Conservation (phyloP, 2,329 filamentous ascomycete genomes). For the Colletotrichum graminicola region DNA sequence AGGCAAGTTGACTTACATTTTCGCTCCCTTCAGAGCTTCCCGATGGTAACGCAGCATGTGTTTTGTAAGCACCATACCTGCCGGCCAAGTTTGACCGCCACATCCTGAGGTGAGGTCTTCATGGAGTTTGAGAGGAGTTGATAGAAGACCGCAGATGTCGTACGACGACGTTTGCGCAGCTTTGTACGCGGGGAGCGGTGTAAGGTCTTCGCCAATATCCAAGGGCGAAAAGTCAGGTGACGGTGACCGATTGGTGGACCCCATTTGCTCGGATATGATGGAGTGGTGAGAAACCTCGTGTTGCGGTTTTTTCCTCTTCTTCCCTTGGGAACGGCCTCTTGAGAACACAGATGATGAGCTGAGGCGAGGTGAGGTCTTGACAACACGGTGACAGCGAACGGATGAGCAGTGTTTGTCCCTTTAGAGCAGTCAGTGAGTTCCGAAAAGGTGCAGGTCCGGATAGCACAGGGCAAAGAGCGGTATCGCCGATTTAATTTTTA, state of each 20-base stretch:
- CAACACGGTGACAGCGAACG: constrained; percentile 1
- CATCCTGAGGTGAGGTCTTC: constrained; percentile 91
- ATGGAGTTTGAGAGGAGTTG: constrained; percentile 77
- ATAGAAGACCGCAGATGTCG: constrained; percentile 80
- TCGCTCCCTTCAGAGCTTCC: constrained; percentile 71
- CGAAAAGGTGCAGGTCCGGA: constrained; percentile 8
- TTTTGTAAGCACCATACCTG: constrained; percentile 87
- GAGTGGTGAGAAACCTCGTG: constrained; percentile 39
- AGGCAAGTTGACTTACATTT: constrained; percentile 72
- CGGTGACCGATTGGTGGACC: constrained; percentile 48
- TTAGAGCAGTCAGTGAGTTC: constrained; percentile 8
- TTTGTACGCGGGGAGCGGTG: constrained; percentile 72
- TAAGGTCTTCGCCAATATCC: constrained; percentile 65
- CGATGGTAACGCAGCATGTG: constrained; percentile 84
- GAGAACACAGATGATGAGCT: constrained; percentile 8
- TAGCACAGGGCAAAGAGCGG: constrained; percentile 16
- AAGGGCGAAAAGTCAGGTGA: constrained; percentile 65
- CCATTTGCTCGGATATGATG: constrained; percentile 37
- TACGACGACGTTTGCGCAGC: constrained; percentile 63
- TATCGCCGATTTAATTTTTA: constrained; percentile 33
- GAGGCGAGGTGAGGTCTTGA: neutral
- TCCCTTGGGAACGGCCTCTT: neutral
- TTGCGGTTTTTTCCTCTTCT: constrained; percentile 16
- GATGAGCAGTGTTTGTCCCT: neutral
- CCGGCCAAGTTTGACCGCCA: constrained; percentile 94